A percentile compares a stretch with the other conserved stretches of the same genome.
phyloP scores from a whole-genome alignment of 176 grass and related monocot genomes.

The Tillandsia leiboldiana region DNA sequence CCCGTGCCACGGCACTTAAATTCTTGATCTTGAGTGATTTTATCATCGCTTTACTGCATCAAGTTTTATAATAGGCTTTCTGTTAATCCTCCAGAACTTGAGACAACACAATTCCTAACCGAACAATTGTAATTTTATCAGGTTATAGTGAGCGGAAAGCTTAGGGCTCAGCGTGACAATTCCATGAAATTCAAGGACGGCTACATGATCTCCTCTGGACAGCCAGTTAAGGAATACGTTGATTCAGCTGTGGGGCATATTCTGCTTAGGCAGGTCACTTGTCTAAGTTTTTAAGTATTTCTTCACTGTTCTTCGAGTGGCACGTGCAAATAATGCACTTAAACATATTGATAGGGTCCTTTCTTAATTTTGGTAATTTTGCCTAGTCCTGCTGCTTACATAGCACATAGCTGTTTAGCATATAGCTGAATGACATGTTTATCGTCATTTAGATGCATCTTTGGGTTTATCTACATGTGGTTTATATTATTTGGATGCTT shows the following conservation, averaged over 20 bases:
- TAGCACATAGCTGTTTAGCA: too few species aligned
- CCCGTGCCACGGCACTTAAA: too few species aligned
- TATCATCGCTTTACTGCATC: not conserved
- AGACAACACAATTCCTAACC: not conserved
- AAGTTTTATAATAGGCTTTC: not conserved
- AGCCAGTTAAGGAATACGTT: slow-evolving; percentile 86
- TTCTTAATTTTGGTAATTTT: too few species aligned
- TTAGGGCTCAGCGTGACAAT: slow-evolving; percentile 83
- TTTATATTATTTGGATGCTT: too few species aligned
- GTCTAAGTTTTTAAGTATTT: not conserved
- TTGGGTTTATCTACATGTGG: too few species aligned
- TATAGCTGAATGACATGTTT: too few species aligned
- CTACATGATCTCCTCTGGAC: slow-evolving; percentile 89
- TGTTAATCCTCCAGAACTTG: not conserved
- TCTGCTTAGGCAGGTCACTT: slow-evolving; percentile 72
- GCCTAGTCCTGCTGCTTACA: too few species aligned
- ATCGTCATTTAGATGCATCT: too few species aligned
- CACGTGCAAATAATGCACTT: too few species aligned
- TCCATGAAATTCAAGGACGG: slow-evolving; percentile 95
- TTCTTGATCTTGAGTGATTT: not conserved
- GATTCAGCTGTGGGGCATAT: slow-evolving; percentile 75
- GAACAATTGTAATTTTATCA: not conserved
- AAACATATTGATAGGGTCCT: too few species aligned
- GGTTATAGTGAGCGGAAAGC: slow-evolving; percentile 88
- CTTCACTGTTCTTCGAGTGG: too few species aligned